Evolutionary conservation across 805 yeast genomes (phyloP).

Genomic region (Kodamaea kakaduensis): DNA sequence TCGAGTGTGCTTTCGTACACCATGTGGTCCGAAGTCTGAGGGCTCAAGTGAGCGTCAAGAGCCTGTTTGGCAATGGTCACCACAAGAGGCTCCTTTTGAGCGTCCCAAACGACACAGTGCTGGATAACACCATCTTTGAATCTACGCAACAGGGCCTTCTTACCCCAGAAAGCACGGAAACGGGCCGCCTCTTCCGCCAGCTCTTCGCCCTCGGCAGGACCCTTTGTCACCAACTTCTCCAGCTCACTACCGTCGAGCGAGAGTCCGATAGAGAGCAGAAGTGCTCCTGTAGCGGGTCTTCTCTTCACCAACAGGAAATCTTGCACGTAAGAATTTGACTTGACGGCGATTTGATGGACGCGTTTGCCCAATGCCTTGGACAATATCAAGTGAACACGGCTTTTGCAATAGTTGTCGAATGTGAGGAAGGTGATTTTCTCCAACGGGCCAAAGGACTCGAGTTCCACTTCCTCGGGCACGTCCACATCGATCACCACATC

Average conservation of each 20-base stretch:
- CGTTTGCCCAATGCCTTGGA: conserved; percentile 55
- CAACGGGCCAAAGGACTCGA: conserved; percentile 56
- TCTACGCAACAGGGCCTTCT: conserved; percentile 77
- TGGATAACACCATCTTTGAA: conserved; percentile 89
- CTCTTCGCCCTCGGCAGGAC: conserved; percentile 60
- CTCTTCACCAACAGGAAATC: conserved; percentile 48
- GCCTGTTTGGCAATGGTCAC: conserved; percentile 61
- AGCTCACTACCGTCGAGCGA: conserved; percentile 65
- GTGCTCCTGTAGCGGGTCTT: conserved; percentile 41
- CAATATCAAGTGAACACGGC: conserved; percentile 57
- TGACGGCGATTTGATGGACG: conserved; percentile 31
- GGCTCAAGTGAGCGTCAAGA: conserved; percentile 59
- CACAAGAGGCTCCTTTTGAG: conserved; percentile 56
- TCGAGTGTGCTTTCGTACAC: conserved; percentile 21
- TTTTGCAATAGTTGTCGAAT: conserved; percentile 60
- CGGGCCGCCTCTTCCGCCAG: conserved; percentile 52
- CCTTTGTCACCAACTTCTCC: conserved; percentile 81
- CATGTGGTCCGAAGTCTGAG: conserved; percentile 35
- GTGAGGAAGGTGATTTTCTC: conserved; percentile 71
- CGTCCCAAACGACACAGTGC: conserved; percentile 87
- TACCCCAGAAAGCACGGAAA: conserved; percentile 88
- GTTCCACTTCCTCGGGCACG: conserved; percentile 34
- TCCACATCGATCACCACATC: conserved; percentile 62
- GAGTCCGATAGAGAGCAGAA: conserved; percentile 53
- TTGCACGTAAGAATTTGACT: conserved; percentile 9